These are phyloP conservation scores for Tolypocladium ovalisporum DNA, from an alignment of 2,329 filamentous ascomycete genomes.

Conservation along the genomic window DNA sequence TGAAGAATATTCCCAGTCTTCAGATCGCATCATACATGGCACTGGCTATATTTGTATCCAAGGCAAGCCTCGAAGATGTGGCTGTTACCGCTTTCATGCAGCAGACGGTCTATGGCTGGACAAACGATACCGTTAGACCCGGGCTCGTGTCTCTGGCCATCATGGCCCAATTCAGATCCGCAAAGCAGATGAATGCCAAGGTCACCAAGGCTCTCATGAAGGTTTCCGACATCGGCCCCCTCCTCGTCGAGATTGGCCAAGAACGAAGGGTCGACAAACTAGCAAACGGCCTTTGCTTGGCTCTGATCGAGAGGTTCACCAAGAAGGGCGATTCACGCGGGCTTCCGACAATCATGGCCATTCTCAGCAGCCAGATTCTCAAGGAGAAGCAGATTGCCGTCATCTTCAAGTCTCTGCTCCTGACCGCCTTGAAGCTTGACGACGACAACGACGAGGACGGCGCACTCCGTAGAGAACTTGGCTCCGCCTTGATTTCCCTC, in stretches of 20 bases:
- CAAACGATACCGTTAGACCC: conserved; percentile 57
- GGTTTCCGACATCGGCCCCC: conserved; percentile 46
- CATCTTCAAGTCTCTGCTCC: conserved; percentile 53
- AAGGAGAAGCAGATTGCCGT: conserved; percentile 53
- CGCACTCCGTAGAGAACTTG: conserved; percentile 50
- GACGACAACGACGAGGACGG: conserved; percentile 42
- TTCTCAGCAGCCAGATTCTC: conserved; percentile 49
- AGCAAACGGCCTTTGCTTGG: conserved; percentile 59
- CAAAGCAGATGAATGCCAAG: conserved; percentile 56
- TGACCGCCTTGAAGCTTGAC: conserved; percentile 47
- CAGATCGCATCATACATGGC: conserved; percentile 90
- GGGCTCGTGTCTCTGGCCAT: conserved; percentile 73
- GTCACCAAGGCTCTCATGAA: conserved; percentile 61
- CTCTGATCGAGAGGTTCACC: conserved; percentile 48
- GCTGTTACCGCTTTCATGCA: conserved; percentile 85
- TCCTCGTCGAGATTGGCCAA: conserved; percentile 49
- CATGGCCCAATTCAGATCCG: conserved; percentile 67
- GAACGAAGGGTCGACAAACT: conserved; percentile 61
- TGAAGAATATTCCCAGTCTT: conserved; percentile 66
- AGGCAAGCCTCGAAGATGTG: conserved; percentile 66
- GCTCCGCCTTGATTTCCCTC: conserved; percentile 55
- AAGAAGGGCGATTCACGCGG: conserved; percentile 48
- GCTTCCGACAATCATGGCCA: conserved; percentile 48
- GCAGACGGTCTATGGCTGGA: conserved; percentile 70
- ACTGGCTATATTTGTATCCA: conserved; percentile 72